Conservation (phyloP, 2,329 filamentous ascomycete genomes). For the Cordyceps javanica region DNA sequence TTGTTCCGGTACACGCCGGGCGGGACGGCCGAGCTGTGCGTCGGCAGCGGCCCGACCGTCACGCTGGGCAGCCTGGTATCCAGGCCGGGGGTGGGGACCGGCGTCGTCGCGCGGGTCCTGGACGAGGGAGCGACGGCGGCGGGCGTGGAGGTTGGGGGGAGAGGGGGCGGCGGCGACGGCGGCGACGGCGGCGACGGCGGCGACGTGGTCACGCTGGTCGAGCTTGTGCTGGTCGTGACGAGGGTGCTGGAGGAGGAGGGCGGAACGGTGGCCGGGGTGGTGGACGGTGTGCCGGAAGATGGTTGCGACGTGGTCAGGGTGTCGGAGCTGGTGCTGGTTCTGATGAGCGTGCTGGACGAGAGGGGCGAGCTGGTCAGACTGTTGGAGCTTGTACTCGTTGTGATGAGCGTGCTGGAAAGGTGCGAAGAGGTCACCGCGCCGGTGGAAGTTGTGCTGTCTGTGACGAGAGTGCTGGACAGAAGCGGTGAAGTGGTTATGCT, state of each 20-base stretch:
- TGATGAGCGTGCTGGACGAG: not conserved
- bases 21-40: slow-evolving; percentile 34
- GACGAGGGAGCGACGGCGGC: slow-evolving; percentile 11
- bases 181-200: not conserved
- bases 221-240: not conserved
- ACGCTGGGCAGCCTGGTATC: slow-evolving; percentile 37
- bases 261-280: not conserved
- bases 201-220: not conserved
- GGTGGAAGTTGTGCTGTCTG: not conserved
- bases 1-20: slow-evolving; percentile 38
- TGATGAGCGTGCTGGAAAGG: not conserved
- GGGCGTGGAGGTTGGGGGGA: slow-evolving; percentile 6
- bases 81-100: slow-evolving; percentile 31
- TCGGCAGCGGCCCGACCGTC: slow-evolving; percentile 26
- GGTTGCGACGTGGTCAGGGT: not conserved
- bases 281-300: not conserved
- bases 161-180: not conserved
- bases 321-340: not conserved
- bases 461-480: not conserved
- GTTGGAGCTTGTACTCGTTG: not conserved
- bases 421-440: not conserved
- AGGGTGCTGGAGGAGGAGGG: not conserved
- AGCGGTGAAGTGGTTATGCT: not conserved
- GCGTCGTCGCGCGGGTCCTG: too few relatives aligned
- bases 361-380: not conserved